Evolutionary conservation across 2,329 filamentous ascomycete species (phyloP), one percentile per base, ranked within the genome.

Genomic region (Stachybotrys echinatus): DNA sequence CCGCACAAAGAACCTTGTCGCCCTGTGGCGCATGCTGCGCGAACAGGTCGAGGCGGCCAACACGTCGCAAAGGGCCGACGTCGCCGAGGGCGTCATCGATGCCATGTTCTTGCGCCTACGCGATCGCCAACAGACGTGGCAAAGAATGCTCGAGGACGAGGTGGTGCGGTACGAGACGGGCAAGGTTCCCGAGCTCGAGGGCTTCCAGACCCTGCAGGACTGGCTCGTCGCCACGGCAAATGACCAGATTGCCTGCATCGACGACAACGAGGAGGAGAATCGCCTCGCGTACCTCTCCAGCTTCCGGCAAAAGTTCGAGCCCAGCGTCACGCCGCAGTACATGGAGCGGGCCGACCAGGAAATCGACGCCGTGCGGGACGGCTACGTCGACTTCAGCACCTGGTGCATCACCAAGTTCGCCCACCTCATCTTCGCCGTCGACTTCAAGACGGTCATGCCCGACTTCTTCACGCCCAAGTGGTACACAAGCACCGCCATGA

Each of bases 171-270:
- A 90, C 68, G 86, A 87, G 66, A 64, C 70, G 3, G 74, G 71
- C 52, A 74, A 68, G 54, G 70, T 73, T 12, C 65, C 75, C 5
- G 82, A 84, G 45, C 68, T 84, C 8, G 82, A 87, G 48, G 80
- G 83, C 17, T 85, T 88, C 61, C 90, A 95, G 65, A 83, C 87
- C 3, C 74, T 96, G 23, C 89, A 95, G 65, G 94, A 99, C 72
- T 99, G 92, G 91, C 85, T 99, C 50, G 85, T 99, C 48, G 92
- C 94, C 43, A 90, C 95, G 50, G 94, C 95, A 58, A 99, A 99
- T 72, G 94, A 99, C 71, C 94, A 99, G 68, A 97, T 99, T 65
- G 92, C 92, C 50, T 96, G 91, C 69, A 96, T 99, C 62, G 94
- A 97, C 67, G 95, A 97, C 63, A 87, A 87, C 57, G 87, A 89